Base-by-base conservation (phyloP, 345 rosid species). In the Chamaenerion angustifolium region DNA sequence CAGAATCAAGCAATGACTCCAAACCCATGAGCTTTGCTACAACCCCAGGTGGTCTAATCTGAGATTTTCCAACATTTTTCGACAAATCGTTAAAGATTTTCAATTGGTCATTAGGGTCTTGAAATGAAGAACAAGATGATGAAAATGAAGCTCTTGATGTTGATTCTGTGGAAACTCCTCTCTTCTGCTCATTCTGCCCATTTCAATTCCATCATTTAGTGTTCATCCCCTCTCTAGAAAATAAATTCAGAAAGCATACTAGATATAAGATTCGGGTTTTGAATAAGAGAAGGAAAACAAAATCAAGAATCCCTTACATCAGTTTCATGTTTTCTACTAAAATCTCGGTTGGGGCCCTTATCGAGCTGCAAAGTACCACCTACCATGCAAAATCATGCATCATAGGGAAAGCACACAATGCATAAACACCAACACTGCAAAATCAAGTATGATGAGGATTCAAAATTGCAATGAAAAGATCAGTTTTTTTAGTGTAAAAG, bases 21-120 rank as follows among this genome's bases (percentile, higher is more conserved):
- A 83, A 79, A 12, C 98, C 98, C 95, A 90, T 90, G 67, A 90
- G 74, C 74, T 83, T 90, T 56, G 95, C 98, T 47, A 90, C 92
- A 48, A 90, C 82, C 68, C 82, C 70, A 4, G 98, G 73, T 53
- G 86, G 80, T 31, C 85, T 82, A 48, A 79, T 78, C 68, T 69
- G 76, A 43, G 45, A 42, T n/a, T n/a, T n/a, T n/a, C n/a, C n/a
- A n/a, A n/a, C n/a, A n/a, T 63, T 69, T 85, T 94, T 76, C 76
- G 85, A 40, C 77, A 56, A 71, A 67, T 83, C 43, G n/a, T n/a
- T n/a, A 65, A 65, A 49, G 66, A 66, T 27, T 84, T 68, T 62
- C 76, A 85, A 52, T 73, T 51, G 56, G 76, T 71, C 27, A 85
- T 84, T 37, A 68, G 68, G 49, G 94, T 75, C 56, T 90, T 92